These are phyloP conservation scores for Aspergillus luchuensis DNA, from an alignment of 2,329 filamentous ascomycete genomes.

Conservation along the genomic window DNA sequence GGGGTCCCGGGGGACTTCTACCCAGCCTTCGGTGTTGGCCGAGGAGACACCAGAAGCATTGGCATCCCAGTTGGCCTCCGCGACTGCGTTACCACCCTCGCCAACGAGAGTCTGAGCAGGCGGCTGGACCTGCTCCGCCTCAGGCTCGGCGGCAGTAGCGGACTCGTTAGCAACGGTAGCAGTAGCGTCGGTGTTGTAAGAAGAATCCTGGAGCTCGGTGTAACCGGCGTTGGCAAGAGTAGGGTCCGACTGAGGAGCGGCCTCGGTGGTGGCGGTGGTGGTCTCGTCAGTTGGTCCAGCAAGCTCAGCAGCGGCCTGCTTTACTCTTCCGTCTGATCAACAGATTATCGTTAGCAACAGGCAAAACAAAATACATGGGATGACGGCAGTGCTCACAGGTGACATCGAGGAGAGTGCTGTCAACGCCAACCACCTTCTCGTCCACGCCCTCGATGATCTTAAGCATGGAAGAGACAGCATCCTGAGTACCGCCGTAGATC, in stretches of 20 bases:
- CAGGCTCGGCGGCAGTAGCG: constrained; percentile 13
- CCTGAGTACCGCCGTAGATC: constrained; percentile 64
- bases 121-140: constrained; percentile 31
- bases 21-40: constrained; percentile 66
- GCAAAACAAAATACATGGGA: neutral
- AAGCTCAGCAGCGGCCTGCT: constrained; percentile 51
- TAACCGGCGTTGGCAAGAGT: constrained; percentile 62
- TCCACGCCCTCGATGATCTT: constrained; percentile 63
- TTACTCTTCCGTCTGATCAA: constrained; percentile 55
- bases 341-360: neutral
- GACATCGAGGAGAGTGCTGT: constrained; percentile 55
- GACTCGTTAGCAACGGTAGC: constrained; percentile 55
- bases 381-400: constrained; percentile 54
- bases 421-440: constrained; percentile 60
- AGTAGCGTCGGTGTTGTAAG: constrained; percentile 58
- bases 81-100: constrained; percentile 49
- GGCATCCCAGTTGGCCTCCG: constrained; percentile 59
- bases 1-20: constrained; percentile 72
- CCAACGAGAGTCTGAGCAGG: constrained; percentile 45
- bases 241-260: constrained; percentile 53
- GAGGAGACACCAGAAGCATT: constrained; percentile 51
- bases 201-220: constrained; percentile 58
- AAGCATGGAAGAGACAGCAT: constrained; percentile 60
- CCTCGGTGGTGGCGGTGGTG: constrained; percentile 33
- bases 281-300: constrained; percentile 38